Evolutionary conservation across 2,329 filamentous ascomycete genomes (phyloP).

Genomic region (Pestalotiopsis sp.): DNA sequence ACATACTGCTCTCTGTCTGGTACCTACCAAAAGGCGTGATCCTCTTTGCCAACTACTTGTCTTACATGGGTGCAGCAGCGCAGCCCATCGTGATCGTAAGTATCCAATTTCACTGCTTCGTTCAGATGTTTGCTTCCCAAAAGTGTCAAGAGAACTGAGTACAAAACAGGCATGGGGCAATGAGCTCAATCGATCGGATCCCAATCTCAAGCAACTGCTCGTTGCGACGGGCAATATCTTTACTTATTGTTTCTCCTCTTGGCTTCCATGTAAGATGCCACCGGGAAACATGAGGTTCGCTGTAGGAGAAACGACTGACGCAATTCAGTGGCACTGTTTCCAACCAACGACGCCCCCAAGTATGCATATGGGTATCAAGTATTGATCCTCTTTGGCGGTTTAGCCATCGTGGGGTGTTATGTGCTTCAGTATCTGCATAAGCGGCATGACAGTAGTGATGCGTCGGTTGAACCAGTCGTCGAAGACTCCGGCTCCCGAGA

Average conservation of each 20-base stretch:
- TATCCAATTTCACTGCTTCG: not conserved
- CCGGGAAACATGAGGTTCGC: not conserved
- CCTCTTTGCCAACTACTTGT: slow-evolving; percentile 8
- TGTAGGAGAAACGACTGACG: not conserved
- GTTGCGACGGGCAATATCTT: not conserved
- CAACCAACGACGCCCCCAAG: not conserved
- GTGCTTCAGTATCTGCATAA: not conserved
- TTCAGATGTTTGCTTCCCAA: no score
- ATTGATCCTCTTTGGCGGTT: slow-evolving; percentile 1
- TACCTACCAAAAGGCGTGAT: slow-evolving; percentile 5
- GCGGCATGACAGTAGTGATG: not conserved
- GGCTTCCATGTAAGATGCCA: not conserved
- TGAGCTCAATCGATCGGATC: not conserved
- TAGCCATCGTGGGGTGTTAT: not conserved
- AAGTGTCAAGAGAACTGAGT: not conserved
- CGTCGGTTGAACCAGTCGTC: not conserved
- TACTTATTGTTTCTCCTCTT: not conserved
- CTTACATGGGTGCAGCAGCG: slow-evolving; percentile 1
- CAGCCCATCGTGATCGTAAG: slow-evolving; percentile 3
- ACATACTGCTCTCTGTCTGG: slow-evolving; percentile 8
- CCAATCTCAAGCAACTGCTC: not conserved
- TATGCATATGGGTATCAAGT: not conserved
- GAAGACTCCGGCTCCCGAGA: not conserved
- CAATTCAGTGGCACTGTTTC: not conserved
- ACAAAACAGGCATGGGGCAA: not conserved